Base-by-base conservation (phyloP, 2,329 filamentous ascomycete genomes). In the Colletotrichum abscissum region DNA sequence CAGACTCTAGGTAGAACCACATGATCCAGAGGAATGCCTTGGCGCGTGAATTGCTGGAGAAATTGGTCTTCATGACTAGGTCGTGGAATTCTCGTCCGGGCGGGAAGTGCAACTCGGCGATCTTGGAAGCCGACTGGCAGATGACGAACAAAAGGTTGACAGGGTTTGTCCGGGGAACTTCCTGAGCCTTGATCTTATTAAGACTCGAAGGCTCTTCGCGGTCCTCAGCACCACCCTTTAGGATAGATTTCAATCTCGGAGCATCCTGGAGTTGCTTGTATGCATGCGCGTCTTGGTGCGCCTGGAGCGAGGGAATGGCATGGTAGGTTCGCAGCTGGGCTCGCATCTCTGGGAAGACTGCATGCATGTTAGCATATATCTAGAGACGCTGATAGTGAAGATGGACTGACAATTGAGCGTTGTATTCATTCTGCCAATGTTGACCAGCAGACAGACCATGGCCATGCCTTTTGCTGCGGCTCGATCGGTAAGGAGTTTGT, bases 331-430 rank as follows among this genome's bases (percentile, higher is more conserved):
- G 93, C 38, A 99, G 88, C 81, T 99, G 97, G 35, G 97, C 97
- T 84, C 97, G 94, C 97, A 99, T 99, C 83, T 99, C 97, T 26
- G 97, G 97, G 81, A 99, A 99, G 87, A 99, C 97, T 97, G 81
- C 65, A 73, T 22, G 56, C 57, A 9, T n/a, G 72, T 79, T 69
- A 78, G 76, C 66, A 69, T 26, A 60, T 42, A 68, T 26, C 22
- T 54, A 63, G 28, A 35, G 16, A 30, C 33, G n/a, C n/a, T 26
- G 35, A 67, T 74, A 66, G 79, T 65, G 58, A n/a, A n/a, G 28
- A 22, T 28, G 9, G 67, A 82, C 91, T 80, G 86, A 98, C 95
- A 98, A 80, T 99, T 99, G 60, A 99, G 87, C 0, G 97, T 99
- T 1, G 97, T 99, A 83, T 99, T 99, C 97, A 99, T 99, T 75